Evolutionary conservation across 495 filamentous ascomycete species (phyloP), one percentile per base, ranked within the genome.

Genomic region (Ramalina intermedia): DNA sequence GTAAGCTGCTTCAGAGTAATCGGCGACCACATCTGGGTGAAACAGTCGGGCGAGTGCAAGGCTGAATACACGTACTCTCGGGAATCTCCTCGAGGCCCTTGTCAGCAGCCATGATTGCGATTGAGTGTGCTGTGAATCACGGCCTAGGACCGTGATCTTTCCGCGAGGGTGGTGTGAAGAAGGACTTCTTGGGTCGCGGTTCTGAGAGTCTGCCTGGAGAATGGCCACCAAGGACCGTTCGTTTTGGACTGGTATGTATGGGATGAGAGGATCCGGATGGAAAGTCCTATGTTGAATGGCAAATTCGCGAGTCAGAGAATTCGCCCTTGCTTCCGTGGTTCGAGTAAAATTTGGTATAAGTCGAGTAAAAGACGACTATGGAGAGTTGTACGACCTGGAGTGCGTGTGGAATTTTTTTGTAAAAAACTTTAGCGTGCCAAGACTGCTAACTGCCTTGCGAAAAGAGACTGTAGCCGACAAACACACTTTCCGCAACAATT

Each of bases 71-170:
- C 82, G 61, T 77, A 91, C 86, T 75, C 73, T 90, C 86, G 60
- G 82, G 80, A 69, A 96, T 78, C 63, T 96, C 89, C 78, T 96
- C 89, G 70, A 96, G 85, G 68, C 89, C 89, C 75, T 95, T 94
- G 58, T 87, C 84, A 57, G 80, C 73, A 83, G 87, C 87, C 89
- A 96, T 96, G 76, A 82, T 96, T 89, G 85, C 79, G 78, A 68
- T 70, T 72, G 61, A 48, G 57, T 63, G 64, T 53, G 56, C 59
- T 61, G 64, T 61, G 73, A 83, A 89, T 81, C 81, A 78, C 81
- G 84, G 80, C 75, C 79, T 58, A 16, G 77, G 71, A 62, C 68
- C 71, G 73, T 72, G 76, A 78, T 68, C 71, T 62, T 40, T 16
- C 53, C 39, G 44, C 48, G 53, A 68, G 66, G 67, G 68, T 69